These are phyloP conservation scores for Scedosporium minutisporum DNA, from an alignment of 2,329 filamentous ascomycete genomes.

Conservation along the genomic window DNA sequence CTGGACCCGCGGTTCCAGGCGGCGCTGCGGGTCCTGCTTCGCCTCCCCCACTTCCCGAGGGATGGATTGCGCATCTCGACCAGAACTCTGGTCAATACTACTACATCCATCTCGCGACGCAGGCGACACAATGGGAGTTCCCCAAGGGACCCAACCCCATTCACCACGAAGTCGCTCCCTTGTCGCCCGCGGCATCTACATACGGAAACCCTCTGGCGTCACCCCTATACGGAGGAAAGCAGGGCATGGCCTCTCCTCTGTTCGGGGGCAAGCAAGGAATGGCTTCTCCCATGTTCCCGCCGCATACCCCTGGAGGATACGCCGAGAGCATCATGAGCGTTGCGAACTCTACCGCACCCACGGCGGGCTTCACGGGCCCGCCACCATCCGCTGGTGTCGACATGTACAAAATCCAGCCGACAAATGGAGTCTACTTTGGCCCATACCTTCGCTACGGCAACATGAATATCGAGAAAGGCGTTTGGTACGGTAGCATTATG, in stretches of 20 bases:
- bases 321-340: constrained; percentile 81
- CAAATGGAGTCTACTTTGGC: constrained; percentile 96
- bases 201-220: constrained; percentile 67
- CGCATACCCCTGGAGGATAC: constrained; percentile 67
- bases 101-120: constrained; percentile 91
- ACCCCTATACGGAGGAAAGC: constrained; percentile 48
- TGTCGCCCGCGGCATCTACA: constrained; percentile 72
- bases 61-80: constrained; percentile 96
- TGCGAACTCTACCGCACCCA: constrained; percentile 61
- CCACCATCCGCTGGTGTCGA: constrained; percentile 82
- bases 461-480: constrained; percentile 85
- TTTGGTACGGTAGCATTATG: constrained; percentile 90
- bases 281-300: constrained; percentile 72
- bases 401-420: constrained; percentile 85
- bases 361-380: constrained; percentile 80
- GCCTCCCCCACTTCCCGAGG: constrained; percentile 87
- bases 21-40: constrained; percentile 57
- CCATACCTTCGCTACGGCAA: constrained; percentile 93
- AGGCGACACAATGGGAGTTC: constrained; percentile 98
- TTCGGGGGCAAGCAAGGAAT: constrained; percentile 50
- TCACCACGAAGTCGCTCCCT: constrained; percentile 64
- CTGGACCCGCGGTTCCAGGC: constrained; percentile 10
- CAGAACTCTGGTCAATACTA: constrained; percentile 96
- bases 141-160: constrained; percentile 90
- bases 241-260: constrained; percentile 55